Base-by-base conservation (phyloP, 2,329 filamentous ascomycete genomes). In the Colletotrichum lupini region DNA sequence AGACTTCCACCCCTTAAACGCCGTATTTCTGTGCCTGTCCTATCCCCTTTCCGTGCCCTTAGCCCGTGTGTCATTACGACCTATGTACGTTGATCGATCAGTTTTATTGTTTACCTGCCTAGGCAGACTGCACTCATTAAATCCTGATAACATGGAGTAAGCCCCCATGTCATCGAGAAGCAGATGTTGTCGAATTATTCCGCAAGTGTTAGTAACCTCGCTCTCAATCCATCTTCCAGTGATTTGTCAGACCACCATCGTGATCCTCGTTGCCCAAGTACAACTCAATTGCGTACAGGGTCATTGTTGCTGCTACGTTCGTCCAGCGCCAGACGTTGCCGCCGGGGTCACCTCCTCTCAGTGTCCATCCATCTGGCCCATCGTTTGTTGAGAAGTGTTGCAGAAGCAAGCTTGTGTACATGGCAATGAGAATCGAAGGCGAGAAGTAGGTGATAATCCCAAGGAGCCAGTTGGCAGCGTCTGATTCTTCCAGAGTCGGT, bases 241-340 rank as follows among this genome's bases (percentile, higher is more conserved):
- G 96, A 52, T 90, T 91, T 4, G 91, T 91, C 70, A 95, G 82
- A 35, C 90, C 87, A 37, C 90, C 88, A 78, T 97, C 94, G 61
- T 94, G 89, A 79, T 97, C 94, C 68, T 94, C 93, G 76, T 93
- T 93, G 26, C 95, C 94, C 12, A 98, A 89, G 79, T 95, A 96
- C 67, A 98, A 85, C 83, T 99, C 97, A 56, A 98, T 88, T 4
- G 95, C 93, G 81, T 99, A 99, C 19, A 98, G 85, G 7, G 89
- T 89, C 93, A 98, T 97, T 0, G 95, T 98, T 62, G 92, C 91
- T 6, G 92, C 94, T 55, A 98, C 88, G 77, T 99, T 99, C 77
- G 97, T 90, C 97, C 97, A 98, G 67, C 95, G 90, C 94, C 95
- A 98, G 22, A 94, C 89, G 80, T 97, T 97, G 22, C 95, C 94